These are phyloP conservation scores for Candida insectalens DNA, from an alignment of 805 yeast species.

Conservation along the genomic window DNA sequence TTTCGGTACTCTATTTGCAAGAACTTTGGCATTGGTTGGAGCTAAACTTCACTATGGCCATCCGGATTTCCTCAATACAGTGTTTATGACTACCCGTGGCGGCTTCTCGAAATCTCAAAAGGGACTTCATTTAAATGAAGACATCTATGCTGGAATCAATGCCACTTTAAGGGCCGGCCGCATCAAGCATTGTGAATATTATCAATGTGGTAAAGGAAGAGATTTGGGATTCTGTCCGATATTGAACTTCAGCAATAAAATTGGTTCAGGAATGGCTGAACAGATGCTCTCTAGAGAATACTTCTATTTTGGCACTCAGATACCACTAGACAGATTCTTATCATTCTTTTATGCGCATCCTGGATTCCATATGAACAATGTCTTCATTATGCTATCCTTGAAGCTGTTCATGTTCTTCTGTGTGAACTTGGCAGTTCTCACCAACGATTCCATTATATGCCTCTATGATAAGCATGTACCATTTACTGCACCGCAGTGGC, in stretches of 20 bases:
- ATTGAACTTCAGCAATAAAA: constrained; percentile 71
- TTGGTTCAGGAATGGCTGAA: constrained; percentile 89
- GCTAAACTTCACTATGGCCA: constrained; percentile 84
- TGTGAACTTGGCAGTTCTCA: constrained; percentile 53
- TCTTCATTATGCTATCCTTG: constrained; percentile 61
- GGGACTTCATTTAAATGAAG: constrained; percentile 77
- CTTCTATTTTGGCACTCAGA: constrained; percentile 66
- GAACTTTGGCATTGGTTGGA: constrained; percentile 74
- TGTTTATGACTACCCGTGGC: constrained; percentile 77
- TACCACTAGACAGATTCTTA: constrained; percentile 69
- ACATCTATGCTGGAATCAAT: constrained; percentile 80
- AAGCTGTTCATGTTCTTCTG: constrained; percentile 50
- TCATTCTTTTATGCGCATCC: constrained; percentile 82
- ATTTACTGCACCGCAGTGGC: constrained; percentile 50
- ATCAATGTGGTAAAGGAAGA: constrained; percentile 82
- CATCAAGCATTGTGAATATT: constrained; percentile 74
- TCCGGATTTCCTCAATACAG: constrained; percentile 69
- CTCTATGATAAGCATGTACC: constrained; percentile 48
- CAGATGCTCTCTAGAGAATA: constrained; percentile 78
- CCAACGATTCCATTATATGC: constrained; percentile 54
- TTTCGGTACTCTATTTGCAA: constrained; percentile 74
- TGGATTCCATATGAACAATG: constrained; percentile 75
- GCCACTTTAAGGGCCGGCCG: constrained; percentile 74
- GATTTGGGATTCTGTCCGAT: constrained; percentile 81
- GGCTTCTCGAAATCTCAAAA: constrained; percentile 82